These are phyloP conservation scores for Acanthamoeba royreba DNA, from an alignment of 208 protist genomes.

Conservation along the genomic window DNA sequence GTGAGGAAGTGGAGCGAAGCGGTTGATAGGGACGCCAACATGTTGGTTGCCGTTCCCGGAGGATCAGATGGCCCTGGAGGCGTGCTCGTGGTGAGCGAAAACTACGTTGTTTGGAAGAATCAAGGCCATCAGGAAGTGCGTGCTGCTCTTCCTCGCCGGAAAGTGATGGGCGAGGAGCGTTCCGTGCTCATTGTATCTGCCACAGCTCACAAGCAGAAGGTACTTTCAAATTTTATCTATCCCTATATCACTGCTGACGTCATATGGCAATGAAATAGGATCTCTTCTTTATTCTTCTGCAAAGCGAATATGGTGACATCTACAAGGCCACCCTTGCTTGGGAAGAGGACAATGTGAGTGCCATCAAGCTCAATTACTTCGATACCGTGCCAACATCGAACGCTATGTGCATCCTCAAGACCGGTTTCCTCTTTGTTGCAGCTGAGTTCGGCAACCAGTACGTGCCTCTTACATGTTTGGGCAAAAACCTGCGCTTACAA, in stretches of 20 bases:
- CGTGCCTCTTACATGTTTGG: not conserved
- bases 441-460: slow-evolving; percentile 93
- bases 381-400: slow-evolving; percentile 93
- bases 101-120: slow-evolving; percentile 92
- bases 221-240: not conserved
- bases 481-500: not conserved
- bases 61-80: slow-evolving; percentile 91
- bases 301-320: slow-evolving; percentile 96
- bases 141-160: slow-evolving; percentile 63
- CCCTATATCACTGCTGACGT: not conserved
- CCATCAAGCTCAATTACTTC: slow-evolving; percentile 93
- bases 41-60: slow-evolving; percentile 86
- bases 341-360: slow-evolving; percentile 79
- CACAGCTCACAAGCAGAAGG: slow-evolving; percentile 78
- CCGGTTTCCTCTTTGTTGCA: slow-evolving; percentile 94
- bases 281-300: slow-evolving; percentile 94
- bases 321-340: slow-evolving; percentile 91
- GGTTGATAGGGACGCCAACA: slow-evolving; percentile 88
- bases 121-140: slow-evolving; percentile 57
- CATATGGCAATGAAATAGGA: not conserved
- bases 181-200: slow-evolving; percentile 88
- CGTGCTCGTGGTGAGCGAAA: slow-evolving; percentile 94
- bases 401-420: slow-evolving; percentile 88
- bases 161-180: slow-evolving; percentile 82
- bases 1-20: slow-evolving; percentile 92